Evolutionary conservation across 2,329 filamentous ascomycete species (phyloP).

Genomic region (Cyphellophora attinorum): DNA sequence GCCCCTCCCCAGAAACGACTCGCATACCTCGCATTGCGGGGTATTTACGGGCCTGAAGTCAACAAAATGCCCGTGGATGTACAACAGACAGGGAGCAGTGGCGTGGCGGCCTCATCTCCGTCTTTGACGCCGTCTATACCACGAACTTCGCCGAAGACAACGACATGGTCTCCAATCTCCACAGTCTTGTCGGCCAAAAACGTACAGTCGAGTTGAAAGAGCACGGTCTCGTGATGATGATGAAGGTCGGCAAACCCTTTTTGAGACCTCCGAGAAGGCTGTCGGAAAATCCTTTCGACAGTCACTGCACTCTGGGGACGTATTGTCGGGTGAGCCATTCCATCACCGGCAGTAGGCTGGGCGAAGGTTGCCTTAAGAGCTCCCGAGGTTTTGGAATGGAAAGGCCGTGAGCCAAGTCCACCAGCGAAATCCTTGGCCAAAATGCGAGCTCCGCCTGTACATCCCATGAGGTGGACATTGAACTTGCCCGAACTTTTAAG

Average conservation of each 20-base stretch:
- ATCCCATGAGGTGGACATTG: conserved; percentile 40
- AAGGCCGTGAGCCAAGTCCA: conserved; percentile 11
- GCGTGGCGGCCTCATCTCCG: no score
- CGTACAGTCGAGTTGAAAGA: conserved; percentile 17
- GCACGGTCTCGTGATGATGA: conserved; percentile 21
- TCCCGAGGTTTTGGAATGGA: conserved; percentile 9
- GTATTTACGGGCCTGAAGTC: no score
- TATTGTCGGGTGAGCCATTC: conserved; percentile 18
- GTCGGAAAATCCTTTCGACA: conserved; percentile 26
- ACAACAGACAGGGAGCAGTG: background rate
- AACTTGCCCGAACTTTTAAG: conserved; percentile 38
- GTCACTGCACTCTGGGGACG: conserved; percentile 18
- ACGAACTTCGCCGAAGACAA: conserved; percentile 37
- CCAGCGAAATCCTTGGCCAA: conserved; percentile 13
- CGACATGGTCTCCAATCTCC: conserved; percentile 35
- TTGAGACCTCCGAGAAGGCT: no score
- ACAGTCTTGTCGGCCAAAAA: conserved; percentile 25
- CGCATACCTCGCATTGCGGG: no score
- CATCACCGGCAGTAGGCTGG: background rate
- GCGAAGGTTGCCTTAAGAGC: conserved; percentile 6
- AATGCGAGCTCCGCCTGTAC: conserved; percentile 19
- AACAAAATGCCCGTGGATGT: no score
- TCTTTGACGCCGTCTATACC: no score
- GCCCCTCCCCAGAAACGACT: background rate
- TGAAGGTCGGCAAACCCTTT: no score